Base-by-base conservation (phyloP, 1,284 basidiomycete genomes). In the Cutaneotrichosporon sp. region DNA sequence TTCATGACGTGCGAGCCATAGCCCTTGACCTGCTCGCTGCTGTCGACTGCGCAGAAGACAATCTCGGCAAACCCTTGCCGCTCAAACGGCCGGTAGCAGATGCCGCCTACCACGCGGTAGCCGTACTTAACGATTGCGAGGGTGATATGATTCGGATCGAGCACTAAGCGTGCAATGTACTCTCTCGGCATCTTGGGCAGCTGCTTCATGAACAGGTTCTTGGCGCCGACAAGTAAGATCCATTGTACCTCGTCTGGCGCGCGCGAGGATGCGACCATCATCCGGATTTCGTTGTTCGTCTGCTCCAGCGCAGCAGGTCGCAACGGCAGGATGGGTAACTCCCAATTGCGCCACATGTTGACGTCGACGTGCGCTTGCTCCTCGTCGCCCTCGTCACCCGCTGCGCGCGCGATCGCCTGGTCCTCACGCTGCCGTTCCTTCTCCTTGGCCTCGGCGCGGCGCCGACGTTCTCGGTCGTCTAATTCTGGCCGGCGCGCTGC, bases 1-100 rank as follows among this genome's bases (percentile, higher is more conserved):
- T 99, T 97, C 97, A 99, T 99, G 56, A 99, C 84, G 85, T 98
- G 95, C 22, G 91, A 92, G 49, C 97, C 97, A 75, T 99, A 99
- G 10, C 97, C 97, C 85, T 97, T 97, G 79, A 97, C 92, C 84
- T 99, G 97, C 79, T 97, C 95, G 6, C 91, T 92, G 57, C 91
- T 93, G 31, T 93, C 91, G 26, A 97, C 97, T 0, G 97, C 97
- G 78, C 98, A 99, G 81, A 99, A 99, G 4, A 98, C 96, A 72
- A 99, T 99, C 80, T 99, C 97, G 31, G 95, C 94, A 77, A 99
- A 99, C 14, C 90, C 89, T 65, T 95, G 87, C 72, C 92, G 92
- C 56, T 93, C 89, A 77, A 99, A 99, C 2, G 97, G 96, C 36
- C 97, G 86, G 80, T 92, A 99, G 72, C 94, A 97, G 70, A 99